Conservation (phyloP, 192 early-diverging fungal species). For the Spizellomyces punctatus region DNA sequence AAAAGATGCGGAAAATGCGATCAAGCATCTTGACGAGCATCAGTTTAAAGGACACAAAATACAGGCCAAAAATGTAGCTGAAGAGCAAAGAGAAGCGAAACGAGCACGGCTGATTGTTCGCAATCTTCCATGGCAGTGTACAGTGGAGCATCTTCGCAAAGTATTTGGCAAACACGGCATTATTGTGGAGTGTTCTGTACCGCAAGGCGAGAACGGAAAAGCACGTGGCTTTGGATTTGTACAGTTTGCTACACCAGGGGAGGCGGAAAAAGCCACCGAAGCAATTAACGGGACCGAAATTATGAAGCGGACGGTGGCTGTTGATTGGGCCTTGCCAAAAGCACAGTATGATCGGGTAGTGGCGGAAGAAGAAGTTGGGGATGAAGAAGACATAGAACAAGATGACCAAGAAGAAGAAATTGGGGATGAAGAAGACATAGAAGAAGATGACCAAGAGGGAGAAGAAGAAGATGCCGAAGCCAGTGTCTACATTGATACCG, state of each 20-base stretch:
- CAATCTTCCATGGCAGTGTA: slow-evolving; percentile 77
- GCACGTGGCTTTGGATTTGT: slow-evolving; percentile 90
- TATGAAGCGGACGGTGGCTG: slow-evolving; percentile 74
- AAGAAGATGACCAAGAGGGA: slow-evolving; percentile 39
- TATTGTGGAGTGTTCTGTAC: slow-evolving; percentile 72
- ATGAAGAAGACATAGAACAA: slow-evolving; percentile 33
- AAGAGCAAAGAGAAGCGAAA: slow-evolving; percentile 47
- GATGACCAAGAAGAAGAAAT: slow-evolving; percentile 39
- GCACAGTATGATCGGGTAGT: slow-evolving; percentile 51
- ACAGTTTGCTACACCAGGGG: slow-evolving; percentile 71
- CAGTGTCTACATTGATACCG: slow-evolving; percentile 39
- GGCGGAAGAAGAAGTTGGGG: slow-evolving; percentile 28
- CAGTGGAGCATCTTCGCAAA: slow-evolving; percentile 53
- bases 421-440: slow-evolving; percentile 39
- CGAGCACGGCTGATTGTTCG: slow-evolving; percentile 82
- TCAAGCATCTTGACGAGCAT: slow-evolving; percentile 68
- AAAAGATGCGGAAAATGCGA: slow-evolving; percentile 57
- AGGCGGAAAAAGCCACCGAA: slow-evolving; percentile 59
- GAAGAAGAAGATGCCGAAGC: slow-evolving; percentile 33
- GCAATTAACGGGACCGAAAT: slow-evolving; percentile 74
- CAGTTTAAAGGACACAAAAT: slow-evolving; percentile 71
- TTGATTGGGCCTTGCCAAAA: slow-evolving; percentile 84
- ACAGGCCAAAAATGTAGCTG: slow-evolving; percentile 27
- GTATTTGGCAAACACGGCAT: slow-evolving; percentile 70
- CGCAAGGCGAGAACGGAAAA: slow-evolving; percentile 75